Percentiles rank a stretch among this genome's conserved stretches.
These are phyloP conservation scores for Phytophthora tubulina DNA, from an alignment of 352 stramenopile species.

Conservation along the genomic window DNA sequence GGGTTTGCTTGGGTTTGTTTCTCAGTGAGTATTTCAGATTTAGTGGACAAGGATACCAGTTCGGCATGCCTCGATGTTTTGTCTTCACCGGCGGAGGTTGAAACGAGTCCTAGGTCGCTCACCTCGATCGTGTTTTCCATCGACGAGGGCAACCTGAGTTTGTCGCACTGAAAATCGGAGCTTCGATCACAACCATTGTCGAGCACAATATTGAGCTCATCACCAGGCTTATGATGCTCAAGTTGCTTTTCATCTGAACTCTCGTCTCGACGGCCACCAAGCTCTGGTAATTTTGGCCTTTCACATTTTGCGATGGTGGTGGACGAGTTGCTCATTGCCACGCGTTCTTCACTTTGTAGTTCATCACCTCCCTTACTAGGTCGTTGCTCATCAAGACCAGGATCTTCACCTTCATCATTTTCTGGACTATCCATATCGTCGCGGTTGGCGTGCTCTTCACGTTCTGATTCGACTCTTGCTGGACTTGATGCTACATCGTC, in stretches of 20 bases:
- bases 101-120: not conserved
- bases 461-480: not conserved
- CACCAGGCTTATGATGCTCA: not conserved
- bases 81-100: not conserved
- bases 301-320: slow-evolving; percentile 5
- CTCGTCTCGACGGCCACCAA: not conserved
- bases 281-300: slow-evolving; percentile 10
- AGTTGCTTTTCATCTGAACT: not conserved
- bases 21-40: not conserved
- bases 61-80: not conserved
- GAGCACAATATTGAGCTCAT: not conserved
- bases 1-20: slow-evolving; percentile 9
- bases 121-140: slow-evolving; percentile 3
- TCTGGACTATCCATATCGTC: not conserved
- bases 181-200: slow-evolving; percentile 3
- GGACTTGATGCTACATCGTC: not conserved
- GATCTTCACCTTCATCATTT: not conserved
- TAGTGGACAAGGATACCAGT: not conserved
- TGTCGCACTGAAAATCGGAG: not conserved
- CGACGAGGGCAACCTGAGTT: not conserved
- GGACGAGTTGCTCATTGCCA: not conserved
- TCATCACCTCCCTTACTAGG: not conserved
- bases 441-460: not conserved
- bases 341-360: not conserved
- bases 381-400: not conserved